phyloP scores from a whole-genome alignment of 177 flowering plant species.

The Vitis hybrid region DNA sequence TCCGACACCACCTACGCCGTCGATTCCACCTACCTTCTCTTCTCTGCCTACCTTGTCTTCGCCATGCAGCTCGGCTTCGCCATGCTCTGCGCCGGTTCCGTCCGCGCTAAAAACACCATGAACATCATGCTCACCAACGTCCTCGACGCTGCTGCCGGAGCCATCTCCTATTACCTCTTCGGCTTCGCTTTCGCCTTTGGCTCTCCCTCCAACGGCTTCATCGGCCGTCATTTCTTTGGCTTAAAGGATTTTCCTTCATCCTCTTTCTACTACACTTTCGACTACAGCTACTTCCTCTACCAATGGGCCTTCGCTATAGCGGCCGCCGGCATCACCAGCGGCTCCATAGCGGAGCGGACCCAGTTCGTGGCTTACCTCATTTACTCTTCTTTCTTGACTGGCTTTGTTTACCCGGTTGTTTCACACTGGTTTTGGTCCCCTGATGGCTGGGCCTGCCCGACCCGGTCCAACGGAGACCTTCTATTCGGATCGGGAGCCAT shows the following conservation, averaged over 20 bases:
- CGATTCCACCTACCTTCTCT: constrained; percentile 54
- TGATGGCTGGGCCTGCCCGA: constrained; percentile 57
- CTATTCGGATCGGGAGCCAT: constrained; percentile 49
- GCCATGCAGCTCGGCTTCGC: constrained; percentile 69
- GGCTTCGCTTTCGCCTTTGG: constrained; percentile 59
- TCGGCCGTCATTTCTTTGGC: constrained; percentile 47
- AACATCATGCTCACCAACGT: constrained; percentile 70
- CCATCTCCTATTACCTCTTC: constrained; percentile 48
- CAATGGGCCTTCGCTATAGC: constrained; percentile 66
- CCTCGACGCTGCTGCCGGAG: constrained; percentile 57
- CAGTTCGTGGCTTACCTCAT: constrained; percentile 56
- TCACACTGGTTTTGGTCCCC: constrained; percentile 57
- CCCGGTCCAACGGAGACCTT: constrained; percentile 20
- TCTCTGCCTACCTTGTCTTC: constrained; percentile 59
- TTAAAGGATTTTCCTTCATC: constrained; percentile 25
- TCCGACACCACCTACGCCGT: constrained; percentile 41
- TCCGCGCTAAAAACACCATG: constrained; percentile 67
- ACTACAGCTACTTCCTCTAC: constrained; percentile 45
- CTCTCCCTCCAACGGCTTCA: constrained; percentile 47
- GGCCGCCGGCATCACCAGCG: constrained; percentile 58
- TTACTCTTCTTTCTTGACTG: constrained; percentile 53
- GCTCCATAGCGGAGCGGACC: constrained; percentile 53
- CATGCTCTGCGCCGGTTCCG: constrained; percentile 65
- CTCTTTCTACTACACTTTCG: constrained; percentile 31
- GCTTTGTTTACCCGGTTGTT: constrained; percentile 51